phyloP scores from a whole-genome alignment of 2,329 filamentous ascomycete genomes.

The Fusarium staphyleae region DNA sequence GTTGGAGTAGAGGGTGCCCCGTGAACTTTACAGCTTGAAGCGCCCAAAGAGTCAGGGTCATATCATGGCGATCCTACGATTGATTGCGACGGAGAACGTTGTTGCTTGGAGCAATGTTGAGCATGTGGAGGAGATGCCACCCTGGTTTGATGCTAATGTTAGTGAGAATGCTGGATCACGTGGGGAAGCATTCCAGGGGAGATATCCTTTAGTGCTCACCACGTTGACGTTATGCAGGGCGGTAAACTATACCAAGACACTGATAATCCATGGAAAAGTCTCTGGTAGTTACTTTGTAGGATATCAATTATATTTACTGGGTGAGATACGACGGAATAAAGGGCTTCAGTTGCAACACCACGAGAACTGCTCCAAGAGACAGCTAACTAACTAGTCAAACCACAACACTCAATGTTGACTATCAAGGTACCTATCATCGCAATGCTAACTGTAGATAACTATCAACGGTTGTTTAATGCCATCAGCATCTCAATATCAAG shows the following conservation, averaged over 20 bases:
- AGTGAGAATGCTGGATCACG: conserved; percentile 33
- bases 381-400: too few relatives aligned
- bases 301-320: too few relatives aligned
- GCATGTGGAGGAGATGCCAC: conserved; percentile 40
- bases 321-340: too few relatives aligned
- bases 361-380: too few relatives aligned
- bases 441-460: too few relatives aligned
- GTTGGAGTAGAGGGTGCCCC: conserved; percentile 7
- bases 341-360: too few relatives aligned
- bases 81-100: conserved; percentile 2
- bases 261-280: background rate
- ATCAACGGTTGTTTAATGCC: too few relatives aligned
- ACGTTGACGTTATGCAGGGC: conserved; percentile 4
- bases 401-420: too few relatives aligned
- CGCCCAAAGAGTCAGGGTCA: conserved; percentile 21
- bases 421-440: too few relatives aligned
- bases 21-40: conserved; percentile 12
- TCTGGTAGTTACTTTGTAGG: too few relatives aligned
- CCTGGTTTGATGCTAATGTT: conserved; percentile 29
- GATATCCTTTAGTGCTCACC: background rate
- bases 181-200: conserved; percentile 23
- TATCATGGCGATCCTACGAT: conserved; percentile 27
- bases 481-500: too few relatives aligned
- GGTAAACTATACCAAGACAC: too few relatives aligned
- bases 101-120: conserved; percentile 4